Base-by-base conservation (phyloP, 257 asterid genomes). In the Solanum etuberosum region DNA sequence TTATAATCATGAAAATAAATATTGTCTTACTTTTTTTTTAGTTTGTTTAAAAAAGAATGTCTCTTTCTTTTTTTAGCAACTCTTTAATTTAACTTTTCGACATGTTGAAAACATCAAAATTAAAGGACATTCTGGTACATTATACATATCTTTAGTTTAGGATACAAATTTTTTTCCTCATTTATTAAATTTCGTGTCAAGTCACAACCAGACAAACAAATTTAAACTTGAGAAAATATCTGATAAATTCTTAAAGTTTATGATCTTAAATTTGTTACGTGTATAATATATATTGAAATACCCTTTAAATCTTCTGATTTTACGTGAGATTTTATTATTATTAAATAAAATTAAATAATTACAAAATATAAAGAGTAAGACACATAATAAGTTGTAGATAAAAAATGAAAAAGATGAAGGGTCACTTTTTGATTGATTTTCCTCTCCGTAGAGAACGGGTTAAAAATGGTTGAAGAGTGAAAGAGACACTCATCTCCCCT, bases 391-490 rank as follows among this genome's bases (percentile, higher is more conserved):
- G 29, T 20, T 18, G n/a, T 54, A 21, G 20, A 4, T 0, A 46
- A 80, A 78, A 29, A 42, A 57, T 73, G 51, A 43, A 77, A 87
- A 88, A 88, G 92, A 91, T 90, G 84, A 83, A 89, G 88, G 83
- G 90, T 83, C 93, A 91, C 94, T 90, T 90, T 95, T 90, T 88
- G 86, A 90, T 90, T 87, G 86, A 90, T 93, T 90, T 93, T 81
- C 92, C 91, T 88, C 85, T 96, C 98, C 98, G 98, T 91, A 89
- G 96, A 92, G 89, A 89, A 89, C 98, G 98, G 98, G 99, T 92
- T 93, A 93, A 87, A 93, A 86, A 90, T 92, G 90, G 63, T 86
- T 9, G 86, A 89, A 90, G 90, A 88, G 93, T 91, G 93, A 92
- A 89, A 93, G 93, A 90, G 92, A 89, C 89, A 34, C 48, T 18